Percentiles rank a stretch among this genome's conserved stretches.
Evolutionary conservation across 441 rosid genomes (phyloP).

Genomic region (Pelargonium citronellum): DNA sequence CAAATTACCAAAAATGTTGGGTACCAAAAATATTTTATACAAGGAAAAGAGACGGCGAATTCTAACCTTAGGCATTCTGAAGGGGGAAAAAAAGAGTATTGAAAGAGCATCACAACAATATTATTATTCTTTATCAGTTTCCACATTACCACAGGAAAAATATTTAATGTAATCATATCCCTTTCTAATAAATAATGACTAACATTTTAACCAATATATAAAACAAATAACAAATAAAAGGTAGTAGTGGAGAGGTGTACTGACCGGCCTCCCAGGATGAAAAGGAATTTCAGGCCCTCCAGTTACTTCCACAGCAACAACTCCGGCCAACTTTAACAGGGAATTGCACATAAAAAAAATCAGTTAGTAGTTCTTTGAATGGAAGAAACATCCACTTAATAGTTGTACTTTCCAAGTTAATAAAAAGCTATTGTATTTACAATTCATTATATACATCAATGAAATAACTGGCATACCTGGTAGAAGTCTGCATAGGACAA

Average conservation of each 20-base stretch:
- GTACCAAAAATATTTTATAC: neutral
- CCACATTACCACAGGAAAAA: neutral
- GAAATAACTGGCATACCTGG: conserved; percentile 28
- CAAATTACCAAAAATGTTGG: neutral
- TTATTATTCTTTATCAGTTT: neutral
- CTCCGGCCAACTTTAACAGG: conserved; percentile 43
- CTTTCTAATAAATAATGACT: neutral
- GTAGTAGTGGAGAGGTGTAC: conserved; percentile 6
- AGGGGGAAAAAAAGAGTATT: neutral
- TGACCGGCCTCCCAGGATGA: conserved; percentile 61
- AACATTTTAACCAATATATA: too few species aligned
- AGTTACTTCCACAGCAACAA: conserved; percentile 64
- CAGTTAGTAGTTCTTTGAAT: neutral
- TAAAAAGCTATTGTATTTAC: neutral
- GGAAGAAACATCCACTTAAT: neutral
- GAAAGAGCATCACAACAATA: neutral
- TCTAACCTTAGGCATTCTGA: neutral
- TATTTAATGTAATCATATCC: neutral
- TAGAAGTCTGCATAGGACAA: conserved; percentile 48
- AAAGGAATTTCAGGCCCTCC: conserved; percentile 81
- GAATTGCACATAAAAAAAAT: neutral
- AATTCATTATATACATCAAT: neutral
- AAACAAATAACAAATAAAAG: too few species aligned
- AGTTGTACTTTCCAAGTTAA: neutral
- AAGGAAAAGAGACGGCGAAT: neutral